Conservation (phyloP, 1,284 basidiomycete genomes). For the Microbotryum scabiosae region DNA sequence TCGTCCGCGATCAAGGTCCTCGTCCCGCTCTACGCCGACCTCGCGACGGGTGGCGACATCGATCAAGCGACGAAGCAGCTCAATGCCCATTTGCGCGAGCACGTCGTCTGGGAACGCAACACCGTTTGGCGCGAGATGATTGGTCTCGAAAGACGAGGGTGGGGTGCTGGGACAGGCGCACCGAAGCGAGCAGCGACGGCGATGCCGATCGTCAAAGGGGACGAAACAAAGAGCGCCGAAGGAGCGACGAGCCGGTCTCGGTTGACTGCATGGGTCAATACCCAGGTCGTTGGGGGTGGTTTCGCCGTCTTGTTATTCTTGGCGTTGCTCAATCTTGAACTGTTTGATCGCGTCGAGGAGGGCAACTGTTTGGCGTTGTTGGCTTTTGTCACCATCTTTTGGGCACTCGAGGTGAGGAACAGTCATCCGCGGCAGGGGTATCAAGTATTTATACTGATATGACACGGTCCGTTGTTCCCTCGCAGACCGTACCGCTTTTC, state of each 20-base stretch:
- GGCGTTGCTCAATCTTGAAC: constrained; percentile 53
- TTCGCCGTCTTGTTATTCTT: constrained; percentile 55
- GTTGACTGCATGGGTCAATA: constrained; percentile 49
- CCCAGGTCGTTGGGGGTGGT: constrained; percentile 54
- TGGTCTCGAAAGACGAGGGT: constrained; percentile 45
- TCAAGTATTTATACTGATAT: not conserved
- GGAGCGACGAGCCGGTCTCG: constrained; percentile 48
- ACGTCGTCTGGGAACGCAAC: constrained; percentile 85
- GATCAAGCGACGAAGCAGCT: constrained; percentile 70
- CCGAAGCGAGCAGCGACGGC: constrained; percentile 14
- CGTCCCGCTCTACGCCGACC: constrained; percentile 71
- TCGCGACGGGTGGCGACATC: constrained; percentile 69
- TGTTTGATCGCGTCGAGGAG: constrained; percentile 63
- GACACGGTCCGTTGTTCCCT: not conserved
- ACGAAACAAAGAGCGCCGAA: constrained; percentile 44
- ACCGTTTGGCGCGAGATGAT: constrained; percentile 99
- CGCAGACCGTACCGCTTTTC: constrained; percentile 86
- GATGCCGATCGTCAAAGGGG: constrained; percentile 45
- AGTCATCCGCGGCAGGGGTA: constrained; percentile 25
- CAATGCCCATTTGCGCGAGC: constrained; percentile 76
- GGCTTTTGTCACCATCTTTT: constrained; percentile 83
- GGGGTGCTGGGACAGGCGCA: constrained; percentile 44
- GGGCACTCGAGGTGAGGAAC: constrained; percentile 79
- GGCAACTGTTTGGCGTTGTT: constrained; percentile 88
- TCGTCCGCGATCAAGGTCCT: constrained; percentile 56